Conservation (phyloP, 108 stramenopile species). For the Cyclotella sp. region DNA sequence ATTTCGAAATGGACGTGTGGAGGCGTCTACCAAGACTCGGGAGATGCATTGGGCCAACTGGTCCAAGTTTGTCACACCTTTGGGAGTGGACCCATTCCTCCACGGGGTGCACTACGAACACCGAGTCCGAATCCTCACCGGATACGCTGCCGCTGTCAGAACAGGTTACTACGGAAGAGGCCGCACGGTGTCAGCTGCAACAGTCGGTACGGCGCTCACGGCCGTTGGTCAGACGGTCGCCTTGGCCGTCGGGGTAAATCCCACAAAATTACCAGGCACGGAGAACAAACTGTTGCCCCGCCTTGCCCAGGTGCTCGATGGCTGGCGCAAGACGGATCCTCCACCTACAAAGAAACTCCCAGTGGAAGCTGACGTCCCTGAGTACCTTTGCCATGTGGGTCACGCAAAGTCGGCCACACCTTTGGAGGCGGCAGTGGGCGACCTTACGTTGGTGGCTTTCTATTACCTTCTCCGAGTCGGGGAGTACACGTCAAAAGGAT, state of each 20-base stretch:
- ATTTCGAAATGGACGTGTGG: slow-evolving; percentile 26
- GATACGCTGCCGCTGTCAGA: neutral
- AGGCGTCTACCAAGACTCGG: slow-evolving; percentile 27
- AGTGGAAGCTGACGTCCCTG: neutral
- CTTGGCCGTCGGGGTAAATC: no score
- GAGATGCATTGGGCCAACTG: slow-evolving; percentile 22
- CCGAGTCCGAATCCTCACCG: neutral
- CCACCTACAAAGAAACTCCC: neutral
- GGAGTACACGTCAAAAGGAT: slow-evolving; percentile 15
- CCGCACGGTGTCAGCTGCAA: no score
- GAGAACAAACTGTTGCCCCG: neutral
- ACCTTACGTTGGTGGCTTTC: slow-evolving; percentile 14
- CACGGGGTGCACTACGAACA: neutral
- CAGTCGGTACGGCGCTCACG: no score
- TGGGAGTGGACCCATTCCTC: slow-evolving; percentile 33
- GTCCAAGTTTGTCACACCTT: neutral
- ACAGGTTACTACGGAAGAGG: no score
- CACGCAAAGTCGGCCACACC: no score
- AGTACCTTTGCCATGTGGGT: neutral
- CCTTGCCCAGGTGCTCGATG: neutral
- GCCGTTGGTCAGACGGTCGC: no score
- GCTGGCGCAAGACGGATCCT: neutral
- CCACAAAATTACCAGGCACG: no score
- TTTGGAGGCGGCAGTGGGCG: neutral
- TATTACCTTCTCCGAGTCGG: slow-evolving; percentile 17